Conservation (phyloP, 306 rosid genomes). For the Castanopsis chinensis region DNA sequence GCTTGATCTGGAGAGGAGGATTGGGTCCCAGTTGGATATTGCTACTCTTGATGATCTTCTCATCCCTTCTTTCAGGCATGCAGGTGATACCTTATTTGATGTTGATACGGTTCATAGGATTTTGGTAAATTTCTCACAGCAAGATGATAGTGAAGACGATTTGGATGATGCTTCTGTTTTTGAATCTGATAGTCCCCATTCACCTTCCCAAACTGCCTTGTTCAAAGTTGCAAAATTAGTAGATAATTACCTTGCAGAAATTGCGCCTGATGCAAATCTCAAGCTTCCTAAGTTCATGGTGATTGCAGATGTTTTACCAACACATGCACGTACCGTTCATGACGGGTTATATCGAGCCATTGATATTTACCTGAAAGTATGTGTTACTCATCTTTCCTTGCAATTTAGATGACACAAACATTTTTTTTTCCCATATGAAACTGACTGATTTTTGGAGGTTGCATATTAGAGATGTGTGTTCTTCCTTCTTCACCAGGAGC, state of each 20-base stretch:
- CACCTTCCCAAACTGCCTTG: conserved; percentile 81
- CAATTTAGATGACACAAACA: not conserved
- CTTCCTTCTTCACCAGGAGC: conserved; percentile 4
- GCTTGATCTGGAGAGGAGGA: conserved; percentile 91
- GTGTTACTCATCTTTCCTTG: conserved; percentile 25
- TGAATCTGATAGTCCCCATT: conserved; percentile 83
- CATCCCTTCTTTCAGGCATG: conserved; percentile 87
- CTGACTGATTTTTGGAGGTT: not conserved
- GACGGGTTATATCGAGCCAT: conserved; percentile 92
- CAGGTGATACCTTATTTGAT: conserved; percentile 89
- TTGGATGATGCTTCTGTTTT: conserved; percentile 81
- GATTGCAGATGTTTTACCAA: conserved; percentile 83
- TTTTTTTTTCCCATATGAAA: not conserved
- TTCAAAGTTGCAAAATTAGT: conserved; percentile 81
- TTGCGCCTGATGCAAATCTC: conserved; percentile 95
- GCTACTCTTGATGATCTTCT: conserved; percentile 93
- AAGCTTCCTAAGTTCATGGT: conserved; percentile 83
- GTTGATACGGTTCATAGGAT: conserved; percentile 98
- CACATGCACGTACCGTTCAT: conserved; percentile 85
- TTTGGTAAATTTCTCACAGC: conserved; percentile 84
- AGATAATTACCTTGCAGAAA: conserved; percentile 94
- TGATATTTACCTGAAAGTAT: conserved; percentile 85
- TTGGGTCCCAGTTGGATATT: conserved; percentile 86
- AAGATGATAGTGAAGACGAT: conserved; percentile 94
- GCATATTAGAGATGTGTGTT: not conserved